phyloP scores from a whole-genome alignment of 805 yeast genomes.

The Metschnikowia drakensbergensis region DNA sequence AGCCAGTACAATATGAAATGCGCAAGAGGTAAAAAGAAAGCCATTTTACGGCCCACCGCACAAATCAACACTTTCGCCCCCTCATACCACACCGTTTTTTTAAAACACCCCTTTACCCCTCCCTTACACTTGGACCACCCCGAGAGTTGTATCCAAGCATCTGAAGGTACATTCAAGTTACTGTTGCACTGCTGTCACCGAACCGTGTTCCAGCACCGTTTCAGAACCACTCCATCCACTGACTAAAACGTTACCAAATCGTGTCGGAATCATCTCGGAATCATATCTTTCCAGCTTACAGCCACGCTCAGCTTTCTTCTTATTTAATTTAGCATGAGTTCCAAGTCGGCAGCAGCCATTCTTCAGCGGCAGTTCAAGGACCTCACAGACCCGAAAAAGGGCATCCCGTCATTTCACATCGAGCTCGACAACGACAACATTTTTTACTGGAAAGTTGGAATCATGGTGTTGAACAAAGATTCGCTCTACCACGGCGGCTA shows the following conservation, averaged over 20 bases:
- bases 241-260: no score
- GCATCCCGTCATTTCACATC: constrained; percentile 57
- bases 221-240: no score
- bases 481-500: constrained; percentile 93
- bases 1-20: constrained; percentile 3
- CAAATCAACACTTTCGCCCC: constrained; percentile 7
- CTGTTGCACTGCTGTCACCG: no score
- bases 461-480: constrained; percentile 86
- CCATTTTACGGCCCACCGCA: constrained; percentile 5
- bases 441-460: constrained; percentile 77
- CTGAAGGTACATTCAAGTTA: neutral
- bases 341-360: constrained; percentile 71
- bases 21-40: constrained; percentile 4
- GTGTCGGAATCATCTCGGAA: no score
- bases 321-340: constrained; percentile 28
- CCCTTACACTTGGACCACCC: neutral
- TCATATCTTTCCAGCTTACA: no score
- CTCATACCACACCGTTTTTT: constrained; percentile 1
- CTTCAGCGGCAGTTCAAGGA: constrained; percentile 91
- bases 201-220: no score
- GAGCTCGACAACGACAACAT: constrained; percentile 56
- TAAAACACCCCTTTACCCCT: neutral
- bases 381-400: constrained; percentile 87
- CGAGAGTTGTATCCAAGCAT: neutral
- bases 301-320: neutral